A percentile compares a stretch with the other conserved stretches of the same genome.
These are phyloP conservation scores for Diaporthe nobilis DNA, from an alignment of 2,329 filamentous ascomycete species.

Conservation along the genomic window DNA sequence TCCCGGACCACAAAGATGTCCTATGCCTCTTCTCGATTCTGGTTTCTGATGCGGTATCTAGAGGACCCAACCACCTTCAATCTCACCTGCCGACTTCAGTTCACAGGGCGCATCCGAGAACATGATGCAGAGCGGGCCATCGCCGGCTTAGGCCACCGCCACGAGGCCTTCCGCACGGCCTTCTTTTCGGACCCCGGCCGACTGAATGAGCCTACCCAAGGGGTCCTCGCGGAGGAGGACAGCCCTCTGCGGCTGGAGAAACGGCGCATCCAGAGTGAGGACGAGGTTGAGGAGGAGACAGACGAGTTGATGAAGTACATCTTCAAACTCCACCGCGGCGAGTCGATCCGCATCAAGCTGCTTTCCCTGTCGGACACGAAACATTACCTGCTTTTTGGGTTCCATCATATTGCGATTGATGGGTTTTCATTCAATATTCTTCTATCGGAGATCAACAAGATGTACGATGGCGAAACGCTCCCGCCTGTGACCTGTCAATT, in stretches of 20 bases:
- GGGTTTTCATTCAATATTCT: slow-evolving; percentile 27
- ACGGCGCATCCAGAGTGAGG: slow-evolving; percentile 42
- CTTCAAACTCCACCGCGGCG: slow-evolving; percentile 56
- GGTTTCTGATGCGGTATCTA: slow-evolving; percentile 52
- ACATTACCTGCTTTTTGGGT: slow-evolving; percentile 57
- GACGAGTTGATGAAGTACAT: slow-evolving; percentile 47
- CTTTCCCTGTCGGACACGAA: slow-evolving; percentile 50
- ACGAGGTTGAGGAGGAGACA: slow-evolving; percentile 45
- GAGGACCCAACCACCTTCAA: slow-evolving; percentile 58
- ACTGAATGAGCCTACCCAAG: slow-evolving; percentile 9
- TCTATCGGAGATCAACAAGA: slow-evolving; percentile 28
- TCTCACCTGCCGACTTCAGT: slow-evolving; percentile 31
- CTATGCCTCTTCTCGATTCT: slow-evolving; percentile 57
- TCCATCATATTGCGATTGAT: slow-evolving; percentile 36
- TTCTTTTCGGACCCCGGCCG: slow-evolving; percentile 6
- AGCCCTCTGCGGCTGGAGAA: slow-evolving; percentile 50
- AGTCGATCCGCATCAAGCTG: slow-evolving; percentile 52
- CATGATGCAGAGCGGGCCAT: slow-evolving; percentile 18
- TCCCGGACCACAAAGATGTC: slow-evolving; percentile 49
- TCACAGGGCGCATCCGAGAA: slow-evolving; percentile 19
- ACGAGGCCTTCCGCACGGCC: slow-evolving; percentile 16
- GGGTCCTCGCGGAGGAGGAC: slow-evolving; percentile 39
- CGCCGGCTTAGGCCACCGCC: slow-evolving; percentile 8
- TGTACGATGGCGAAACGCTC: slow-evolving; percentile 8
- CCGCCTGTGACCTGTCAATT: slow-evolving; percentile 6